Percentiles rank a stretch among this genome's conserved stretches.
Evolutionary conservation across 2,329 filamentous ascomycete genomes (phyloP).

Genomic region (Venturia pyrina): DNA sequence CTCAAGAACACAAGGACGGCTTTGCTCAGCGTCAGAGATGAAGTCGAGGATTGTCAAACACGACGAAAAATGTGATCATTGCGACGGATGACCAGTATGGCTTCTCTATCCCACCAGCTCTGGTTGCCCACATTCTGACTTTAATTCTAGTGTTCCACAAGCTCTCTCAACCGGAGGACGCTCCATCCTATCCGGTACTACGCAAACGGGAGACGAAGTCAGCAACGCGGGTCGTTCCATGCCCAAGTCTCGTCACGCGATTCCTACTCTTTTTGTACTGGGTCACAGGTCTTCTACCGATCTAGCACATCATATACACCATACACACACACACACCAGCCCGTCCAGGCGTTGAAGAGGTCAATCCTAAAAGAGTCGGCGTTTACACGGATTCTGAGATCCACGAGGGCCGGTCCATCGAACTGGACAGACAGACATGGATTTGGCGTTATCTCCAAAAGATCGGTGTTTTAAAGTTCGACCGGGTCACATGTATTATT

Average conservation of each 20-base stretch:
- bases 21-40: slow-evolving; percentile 28
- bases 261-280: slow-evolving; percentile 17
- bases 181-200: slow-evolving; percentile 24
- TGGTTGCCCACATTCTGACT: slow-evolving; percentile 6
- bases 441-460: slow-evolving; percentile 29
- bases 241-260: slow-evolving; percentile 18
- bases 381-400: slow-evolving; percentile 16
- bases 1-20: slow-evolving; percentile 25
- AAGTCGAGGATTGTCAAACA: slow-evolving; percentile 37
- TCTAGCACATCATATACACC: slow-evolving; percentile 17
- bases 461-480: slow-evolving; percentile 24
- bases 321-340: slow-evolving; percentile 17
- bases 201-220: slow-evolving; percentile 19
- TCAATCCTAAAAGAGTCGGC: slow-evolving; percentile 26
- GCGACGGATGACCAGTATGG: slow-evolving; percentile 33
- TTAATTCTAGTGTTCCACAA: slow-evolving; percentile 19
- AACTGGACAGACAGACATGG: slow-evolving; percentile 25
- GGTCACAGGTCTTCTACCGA: background rate
- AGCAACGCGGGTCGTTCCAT: slow-evolving; percentile 20
- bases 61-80: slow-evolving; percentile 37
- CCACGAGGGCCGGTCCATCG: background rate
- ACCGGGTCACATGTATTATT: slow-evolving; percentile 3
- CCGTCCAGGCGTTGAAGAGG: slow-evolving; percentile 32
- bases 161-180: slow-evolving; percentile 24
- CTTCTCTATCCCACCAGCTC: slow-evolving; percentile 12